Evolutionary conservation across 2,329 filamentous ascomycete genomes (phyloP).

Genomic region (Venturia carpophila): DNA sequence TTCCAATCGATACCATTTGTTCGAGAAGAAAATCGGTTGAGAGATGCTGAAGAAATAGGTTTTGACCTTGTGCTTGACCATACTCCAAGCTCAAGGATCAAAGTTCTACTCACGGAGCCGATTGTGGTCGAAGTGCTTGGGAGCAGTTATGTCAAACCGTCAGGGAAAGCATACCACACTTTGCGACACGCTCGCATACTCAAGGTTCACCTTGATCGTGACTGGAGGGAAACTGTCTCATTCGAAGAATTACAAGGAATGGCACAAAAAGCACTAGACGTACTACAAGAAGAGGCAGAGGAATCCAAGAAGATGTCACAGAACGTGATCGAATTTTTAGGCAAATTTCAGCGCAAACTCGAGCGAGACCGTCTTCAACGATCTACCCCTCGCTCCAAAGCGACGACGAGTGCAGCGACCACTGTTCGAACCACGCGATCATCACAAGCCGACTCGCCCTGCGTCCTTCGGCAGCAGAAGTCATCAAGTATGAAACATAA

Average conservation of each 20-base stretch:
- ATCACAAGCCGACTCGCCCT: not conserved
- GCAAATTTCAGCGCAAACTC: slow-evolving; percentile 14
- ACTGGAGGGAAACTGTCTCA: slow-evolving; percentile 58
- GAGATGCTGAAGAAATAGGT: slow-evolving; percentile 21
- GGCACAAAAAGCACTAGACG: slow-evolving; percentile 49
- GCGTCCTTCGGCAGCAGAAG: not conserved
- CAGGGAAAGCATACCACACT: slow-evolving; percentile 62
- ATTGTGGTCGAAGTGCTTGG: slow-evolving; percentile 75
- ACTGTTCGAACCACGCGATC: slow-evolving; percentile 2
- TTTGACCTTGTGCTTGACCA: slow-evolving; percentile 21
- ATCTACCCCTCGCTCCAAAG: not conserved
- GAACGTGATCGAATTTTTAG: slow-evolving; percentile 8
- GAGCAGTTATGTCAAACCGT: slow-evolving; percentile 67
- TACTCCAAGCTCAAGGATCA: slow-evolving; percentile 26
- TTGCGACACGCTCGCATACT: slow-evolving; percentile 68
- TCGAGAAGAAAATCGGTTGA: slow-evolving; percentile 23
- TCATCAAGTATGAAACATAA: not conserved
- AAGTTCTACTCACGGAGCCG: slow-evolving; percentile 57
- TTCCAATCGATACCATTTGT: slow-evolving; percentile 28
- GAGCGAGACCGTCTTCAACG: slow-evolving; percentile 10
- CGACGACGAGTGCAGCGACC: not conserved
- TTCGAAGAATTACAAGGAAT: slow-evolving; percentile 63
- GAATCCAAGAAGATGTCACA: slow-evolving; percentile 18
- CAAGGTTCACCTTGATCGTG: slow-evolving; percentile 71
- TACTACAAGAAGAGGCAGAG: slow-evolving; percentile 28